Base-by-base conservation (phyloP, 2,329 filamentous ascomycete genomes). In the Colletotrichum coccodes region DNA sequence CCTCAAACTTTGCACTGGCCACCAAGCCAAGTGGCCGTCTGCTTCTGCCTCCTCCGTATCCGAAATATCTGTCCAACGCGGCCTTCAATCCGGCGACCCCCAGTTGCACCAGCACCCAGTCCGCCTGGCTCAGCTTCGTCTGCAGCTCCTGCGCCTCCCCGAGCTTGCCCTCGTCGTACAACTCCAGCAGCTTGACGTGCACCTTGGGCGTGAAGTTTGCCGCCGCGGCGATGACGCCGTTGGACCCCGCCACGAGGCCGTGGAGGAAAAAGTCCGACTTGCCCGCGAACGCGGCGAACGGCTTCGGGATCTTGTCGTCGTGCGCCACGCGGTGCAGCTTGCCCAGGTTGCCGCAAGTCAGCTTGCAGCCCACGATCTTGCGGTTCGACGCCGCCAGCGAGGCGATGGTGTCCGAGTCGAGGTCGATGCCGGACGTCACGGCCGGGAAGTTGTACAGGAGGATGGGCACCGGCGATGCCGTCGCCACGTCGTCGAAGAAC, bases 401-500 rank as follows among this genome's bases (percentile, higher is more conserved):
- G 0, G 85, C 80, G 53, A 92, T 89, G 0, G 85, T 84, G 57
- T 89, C 89, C 2, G 89, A 91, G 76, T 92, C 90, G 34, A 93
- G 81, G 75, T 93, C 91, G 3, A 92, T 82, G 23, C 90, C 90
- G 70, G 90, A 90, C 72, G 88, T 91, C 21, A 92, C 89, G 14
- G 82, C 89, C 0, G 91, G 91, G 79, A 92, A 92, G 77, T 92
- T 92, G 78, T 92, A 91, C 12, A 92, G 78, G 44, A 92, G 83
- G 42, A 92, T 81, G 0, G 89, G 89, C 3, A 92, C 77, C 2
- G 83, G 78, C 3, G 81, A 82, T 52, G 81, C 77, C 21, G 77
- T 77, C 0, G 88, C 87, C 3, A 92, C 81, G 32, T 91, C 85
- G 50, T 79, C 79, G 74, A 86, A 92, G 81, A 92, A 92, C 44